Percentiles rank a stretch among this genome's conserved stretches.
Evolutionary conservation across 2,329 filamentous ascomycete species (phyloP).

Genomic region (Sarocladiaceae sp.): DNA sequence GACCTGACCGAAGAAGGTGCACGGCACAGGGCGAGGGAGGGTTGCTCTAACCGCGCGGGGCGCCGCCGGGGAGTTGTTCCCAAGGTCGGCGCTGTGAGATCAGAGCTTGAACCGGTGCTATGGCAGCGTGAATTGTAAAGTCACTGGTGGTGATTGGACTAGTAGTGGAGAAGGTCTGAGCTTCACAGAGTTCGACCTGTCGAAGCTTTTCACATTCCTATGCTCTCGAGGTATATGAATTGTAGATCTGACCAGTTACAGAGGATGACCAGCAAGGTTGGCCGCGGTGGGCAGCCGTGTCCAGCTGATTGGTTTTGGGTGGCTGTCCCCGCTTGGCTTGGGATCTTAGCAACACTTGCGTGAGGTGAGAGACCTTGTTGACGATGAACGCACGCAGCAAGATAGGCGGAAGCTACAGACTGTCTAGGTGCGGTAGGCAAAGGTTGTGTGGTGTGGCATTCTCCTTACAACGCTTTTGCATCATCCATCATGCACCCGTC

Average conservation of each 20-base stretch:
- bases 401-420: no score
- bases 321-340: conserved; percentile 6
- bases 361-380: not conserved
- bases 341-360: conserved; percentile 3
- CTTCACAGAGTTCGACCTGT: no score
- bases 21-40: conserved; percentile 1
- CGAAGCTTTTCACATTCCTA: not conserved
- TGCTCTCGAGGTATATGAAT: not conserved
- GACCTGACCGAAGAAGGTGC: not conserved
- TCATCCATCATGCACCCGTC: not conserved
- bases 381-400: conserved; percentile 2
- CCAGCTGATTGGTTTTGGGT: conserved; percentile 6
- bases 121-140: no score
- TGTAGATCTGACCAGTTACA: no score
- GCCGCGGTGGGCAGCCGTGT: not conserved
- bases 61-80: not conserved
- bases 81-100: not conserved
- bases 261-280: not conserved
- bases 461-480: not conserved
- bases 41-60: conserved; percentile 6
- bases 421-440: no score
- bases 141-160: no score
- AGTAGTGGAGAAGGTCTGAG: no score
- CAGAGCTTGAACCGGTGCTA: no score
- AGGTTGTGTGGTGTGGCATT: not conserved